Evolutionary conservation across 768 basidiomycete species (phyloP), one percentile per base, ranked within the genome.

Genomic region (Sistotremastrum suecicum): DNA sequence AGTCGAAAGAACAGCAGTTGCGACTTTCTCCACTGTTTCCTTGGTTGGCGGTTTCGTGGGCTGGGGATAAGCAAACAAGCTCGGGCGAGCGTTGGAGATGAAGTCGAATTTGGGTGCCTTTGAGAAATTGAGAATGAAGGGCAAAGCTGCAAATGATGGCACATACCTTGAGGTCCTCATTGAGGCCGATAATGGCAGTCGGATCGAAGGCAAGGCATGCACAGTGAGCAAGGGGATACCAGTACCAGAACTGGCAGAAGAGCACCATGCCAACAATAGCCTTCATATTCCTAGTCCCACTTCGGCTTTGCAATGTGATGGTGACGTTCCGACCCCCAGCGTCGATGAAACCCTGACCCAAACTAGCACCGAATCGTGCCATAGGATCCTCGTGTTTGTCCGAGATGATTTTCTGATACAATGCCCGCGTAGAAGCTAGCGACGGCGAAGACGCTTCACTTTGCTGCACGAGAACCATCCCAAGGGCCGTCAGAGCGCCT

Each of bases 221-320:
- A 51, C 85, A 90, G 57, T 97, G 92, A 9, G 91, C 90, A 30
- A 98, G 69, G 34, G 95, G 95, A 65, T 92, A 99, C 95, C 95
- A 99, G 61, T 98, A 98, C 95, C 95, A 99, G 66, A 99, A 98
- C 62, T 99, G 95, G 56, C 86, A 87, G 69, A 99, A 99, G 59
- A 99, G 65, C 11, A 85, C 80, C 84, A 98, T 91, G n/a, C 95
- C 95, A 34, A 98, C 89, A 51, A 98, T 87, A 2, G 94, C 90
- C 41, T 75, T 86, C 53, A 91, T 92, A 60, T 97, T 94, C 52
- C 77, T 75, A 53, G 83, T 91, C 6, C 95, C 95, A 2, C 89
- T 89, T 49, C 87, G 78, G 59, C 89, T 95, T 60, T 91, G 85
- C 46, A 98, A 66, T 56, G 79, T 89, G 58, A 99, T 90, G 7